Conservation (phyloP, 345 rosid genomes). For the Gossypium stocksii region DNA sequence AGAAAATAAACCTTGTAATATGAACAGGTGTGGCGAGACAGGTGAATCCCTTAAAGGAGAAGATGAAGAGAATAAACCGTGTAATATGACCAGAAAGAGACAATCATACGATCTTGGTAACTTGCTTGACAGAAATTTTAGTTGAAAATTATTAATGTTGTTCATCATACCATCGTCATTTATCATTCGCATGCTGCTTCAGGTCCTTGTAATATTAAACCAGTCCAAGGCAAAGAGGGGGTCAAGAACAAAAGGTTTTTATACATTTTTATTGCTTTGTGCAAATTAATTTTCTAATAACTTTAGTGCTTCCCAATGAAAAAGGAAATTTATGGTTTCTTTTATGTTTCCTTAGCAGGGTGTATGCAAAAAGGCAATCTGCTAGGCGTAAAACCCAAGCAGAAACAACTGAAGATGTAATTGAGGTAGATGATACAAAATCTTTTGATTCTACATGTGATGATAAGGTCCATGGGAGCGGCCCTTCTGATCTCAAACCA, state of each 20-base stretch:
- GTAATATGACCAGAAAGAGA: conserved; percentile 31
- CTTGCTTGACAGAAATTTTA: not conserved
- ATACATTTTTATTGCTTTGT: not conserved
- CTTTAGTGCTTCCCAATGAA: not conserved
- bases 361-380: not conserved
- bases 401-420: not conserved
- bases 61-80: conserved; percentile 21
- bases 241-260: not conserved
- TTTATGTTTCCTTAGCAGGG: not conserved
- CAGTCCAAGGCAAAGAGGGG: not conserved
- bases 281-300: not conserved
- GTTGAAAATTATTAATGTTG: not conserved
- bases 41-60: conserved; percentile 18
- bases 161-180: not conserved
- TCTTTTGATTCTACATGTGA: not conserved
- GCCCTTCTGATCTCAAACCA: not conserved
- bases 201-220: not conserved
- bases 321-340: not conserved
- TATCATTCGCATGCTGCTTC: conserved; percentile 3
- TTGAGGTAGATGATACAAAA: not conserved
- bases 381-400: not conserved
- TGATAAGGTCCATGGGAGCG: not conserved
- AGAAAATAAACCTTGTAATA: conserved; percentile 21
- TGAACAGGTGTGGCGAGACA: conserved; percentile 21
- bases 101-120: conserved; percentile 22